A percentile compares a stretch with the other conserved stretches of the same genome.
These are phyloP conservation scores for Neodidymelliopsis sp. DNA, from an alignment of 2,329 filamentous ascomycete species.

Conservation along the genomic window DNA sequence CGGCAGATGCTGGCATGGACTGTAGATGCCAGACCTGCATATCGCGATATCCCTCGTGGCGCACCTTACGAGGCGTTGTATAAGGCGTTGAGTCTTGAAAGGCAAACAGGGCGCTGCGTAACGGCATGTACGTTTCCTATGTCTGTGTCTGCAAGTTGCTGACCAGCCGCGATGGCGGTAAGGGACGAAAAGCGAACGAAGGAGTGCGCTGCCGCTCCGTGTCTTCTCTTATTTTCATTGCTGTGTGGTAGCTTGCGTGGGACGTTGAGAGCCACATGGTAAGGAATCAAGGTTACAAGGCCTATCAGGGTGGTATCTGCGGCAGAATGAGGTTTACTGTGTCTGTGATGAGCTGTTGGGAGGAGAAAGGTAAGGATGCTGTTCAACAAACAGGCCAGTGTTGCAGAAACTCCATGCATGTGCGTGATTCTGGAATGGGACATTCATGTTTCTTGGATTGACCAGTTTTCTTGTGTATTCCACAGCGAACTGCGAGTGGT, in stretches of 20 bases:
- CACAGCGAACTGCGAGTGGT: too few species aligned
- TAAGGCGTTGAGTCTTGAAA: background rate
- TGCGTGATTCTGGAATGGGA: too few species aligned
- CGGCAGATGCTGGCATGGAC: too few species aligned
- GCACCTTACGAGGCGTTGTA: background rate
- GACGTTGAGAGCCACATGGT: background rate
- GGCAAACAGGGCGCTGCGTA: constrained; percentile 1
- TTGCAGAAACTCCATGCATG: background rate
- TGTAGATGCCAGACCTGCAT: background rate
- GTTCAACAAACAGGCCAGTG: background rate
- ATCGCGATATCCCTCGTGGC: background rate
- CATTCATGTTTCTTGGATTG: background rate
- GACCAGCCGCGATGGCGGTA: background rate
- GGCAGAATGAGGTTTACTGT: background rate
- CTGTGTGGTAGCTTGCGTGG: background rate
- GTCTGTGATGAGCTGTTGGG: too few species aligned
- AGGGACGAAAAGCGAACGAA: too few species aligned
- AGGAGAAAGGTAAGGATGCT: background rate
- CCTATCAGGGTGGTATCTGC: background rate
- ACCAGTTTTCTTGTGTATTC: too few species aligned
- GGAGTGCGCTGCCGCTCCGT: background rate
- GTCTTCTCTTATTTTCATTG: background rate
- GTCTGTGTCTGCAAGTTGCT: background rate
- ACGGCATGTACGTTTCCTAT: background rate
- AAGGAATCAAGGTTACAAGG: background rate